Percentiles rank a stretch among this genome's conserved stretches.
These are phyloP conservation scores for Pelargonium citronellum DNA, from an alignment of 441 rosid genomes.

Conservation along the genomic window DNA sequence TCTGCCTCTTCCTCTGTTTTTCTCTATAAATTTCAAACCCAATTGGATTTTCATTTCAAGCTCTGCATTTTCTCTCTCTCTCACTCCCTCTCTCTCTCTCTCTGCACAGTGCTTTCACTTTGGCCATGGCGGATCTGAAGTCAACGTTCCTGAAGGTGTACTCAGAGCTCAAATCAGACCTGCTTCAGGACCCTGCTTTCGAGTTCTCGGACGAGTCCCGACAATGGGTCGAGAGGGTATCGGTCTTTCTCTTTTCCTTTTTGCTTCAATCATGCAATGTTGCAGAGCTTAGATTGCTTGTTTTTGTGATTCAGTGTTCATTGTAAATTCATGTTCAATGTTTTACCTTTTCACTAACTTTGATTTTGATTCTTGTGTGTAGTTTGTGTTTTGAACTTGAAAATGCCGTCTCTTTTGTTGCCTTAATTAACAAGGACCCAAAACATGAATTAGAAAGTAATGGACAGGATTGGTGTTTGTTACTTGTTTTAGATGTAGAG, in stretches of 20 bases:
- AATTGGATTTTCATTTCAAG: no score
- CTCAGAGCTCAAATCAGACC: conserved; percentile 50
- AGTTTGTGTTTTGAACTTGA: background rate
- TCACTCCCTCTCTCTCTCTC: no score
- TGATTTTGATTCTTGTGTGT: background rate
- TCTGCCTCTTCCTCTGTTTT: no score
- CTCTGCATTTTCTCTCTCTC: no score
- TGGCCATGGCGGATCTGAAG: conserved; percentile 61
- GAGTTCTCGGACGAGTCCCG: conserved; percentile 60
- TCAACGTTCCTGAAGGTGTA: conserved; percentile 50
- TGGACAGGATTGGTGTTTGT: background rate
- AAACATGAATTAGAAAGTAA: no score
- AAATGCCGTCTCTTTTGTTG: no score
- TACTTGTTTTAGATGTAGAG: background rate
- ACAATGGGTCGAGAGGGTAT: conserved; percentile 63
- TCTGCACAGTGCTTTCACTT: no score
- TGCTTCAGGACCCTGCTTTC: conserved; percentile 63
- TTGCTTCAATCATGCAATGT: conserved; percentile 1
- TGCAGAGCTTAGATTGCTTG: background rate
- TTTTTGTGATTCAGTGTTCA: background rate
- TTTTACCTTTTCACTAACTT: background rate
- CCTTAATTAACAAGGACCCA: no score
- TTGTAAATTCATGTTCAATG: background rate
- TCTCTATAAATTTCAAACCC: no score
- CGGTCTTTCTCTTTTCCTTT: background rate